Conservation (phyloP, 805 yeast species). For the Debaryomyces prosopidis region DNA sequence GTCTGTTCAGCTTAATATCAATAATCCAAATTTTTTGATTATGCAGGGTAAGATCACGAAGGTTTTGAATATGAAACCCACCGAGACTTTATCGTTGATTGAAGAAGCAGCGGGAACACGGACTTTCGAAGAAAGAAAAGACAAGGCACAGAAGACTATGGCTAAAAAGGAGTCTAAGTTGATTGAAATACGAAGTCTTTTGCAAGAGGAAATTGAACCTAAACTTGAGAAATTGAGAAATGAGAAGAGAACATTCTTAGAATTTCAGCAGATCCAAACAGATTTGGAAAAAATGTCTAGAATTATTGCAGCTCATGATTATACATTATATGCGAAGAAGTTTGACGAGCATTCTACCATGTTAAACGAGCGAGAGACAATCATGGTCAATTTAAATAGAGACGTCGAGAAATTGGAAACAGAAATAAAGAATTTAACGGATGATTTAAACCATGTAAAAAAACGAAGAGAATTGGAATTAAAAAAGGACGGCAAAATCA, state of each 20-base stretch:
- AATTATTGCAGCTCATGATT: slow-evolving; percentile 79
- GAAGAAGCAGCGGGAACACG: slow-evolving; percentile 99
- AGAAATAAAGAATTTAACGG: slow-evolving; percentile 60
- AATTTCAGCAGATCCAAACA: slow-evolving; percentile 80
- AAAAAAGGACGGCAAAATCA: slow-evolving; percentile 58
- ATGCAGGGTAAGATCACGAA: slow-evolving; percentile 99
- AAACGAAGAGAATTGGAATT: slow-evolving; percentile 56
- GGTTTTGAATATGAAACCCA: slow-evolving; percentile 93
- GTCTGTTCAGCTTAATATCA: slow-evolving; percentile 91
- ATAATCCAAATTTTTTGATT: slow-evolving; percentile 93
- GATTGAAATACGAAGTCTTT: slow-evolving; percentile 67
- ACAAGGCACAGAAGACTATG: slow-evolving; percentile 89
- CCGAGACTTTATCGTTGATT: slow-evolving; percentile 82
- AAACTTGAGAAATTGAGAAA: slow-evolving; percentile 75
- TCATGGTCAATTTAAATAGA: slow-evolving; percentile 41
- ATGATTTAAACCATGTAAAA: slow-evolving; percentile 59
- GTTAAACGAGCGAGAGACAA: slow-evolving; percentile 40
- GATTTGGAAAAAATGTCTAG: slow-evolving; percentile 75
- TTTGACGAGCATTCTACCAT: slow-evolving; percentile 45
- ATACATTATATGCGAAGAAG: slow-evolving; percentile 40
- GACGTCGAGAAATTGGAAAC: slow-evolving; percentile 46
- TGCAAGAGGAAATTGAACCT: slow-evolving; percentile 90
- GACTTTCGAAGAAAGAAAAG: slow-evolving; percentile 91
- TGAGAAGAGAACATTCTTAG: slow-evolving; percentile 81
- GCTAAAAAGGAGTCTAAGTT: slow-evolving; percentile 85